A percentile compares a stretch with the other conserved stretches of the same genome.
Conservation (phyloP, 164 flowering plant species). For the Chimonanthus praecox region DNA sequence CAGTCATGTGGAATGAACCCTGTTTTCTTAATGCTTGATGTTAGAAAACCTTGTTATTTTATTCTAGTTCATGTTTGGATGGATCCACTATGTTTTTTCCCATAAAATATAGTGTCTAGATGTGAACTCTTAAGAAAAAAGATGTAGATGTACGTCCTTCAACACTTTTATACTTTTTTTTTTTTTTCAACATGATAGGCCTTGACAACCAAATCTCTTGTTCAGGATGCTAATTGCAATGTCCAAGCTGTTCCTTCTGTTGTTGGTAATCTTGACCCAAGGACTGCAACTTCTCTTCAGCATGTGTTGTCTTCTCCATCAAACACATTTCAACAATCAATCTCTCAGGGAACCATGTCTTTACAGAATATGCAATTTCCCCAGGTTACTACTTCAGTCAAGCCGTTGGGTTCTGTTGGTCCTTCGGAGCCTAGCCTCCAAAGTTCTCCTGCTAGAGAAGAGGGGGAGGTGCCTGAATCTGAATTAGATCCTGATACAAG, state of each 20-base stretch:
- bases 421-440: slow-evolving; percentile 58
- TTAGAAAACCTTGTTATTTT: no score
- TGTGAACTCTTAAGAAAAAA: no score
- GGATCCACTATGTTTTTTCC: no score
- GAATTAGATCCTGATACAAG: slow-evolving; percentile 99
- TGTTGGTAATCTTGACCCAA: slow-evolving; percentile 45
- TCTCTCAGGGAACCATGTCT: slow-evolving; percentile 38
- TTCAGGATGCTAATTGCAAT: slow-evolving; percentile 54
- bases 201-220: slow-evolving; percentile 4
- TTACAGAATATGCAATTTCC: slow-evolving; percentile 41
- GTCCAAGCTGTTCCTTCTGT: slow-evolving; percentile 22
- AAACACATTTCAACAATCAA: slow-evolving; percentile 26
- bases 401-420: slow-evolving; percentile 36
- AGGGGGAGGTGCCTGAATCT: slow-evolving; percentile 97
- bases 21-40: no score
- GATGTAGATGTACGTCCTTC: not conserved
- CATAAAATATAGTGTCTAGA: no score
- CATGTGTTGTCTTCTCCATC: slow-evolving; percentile 39
- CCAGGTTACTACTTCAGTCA: slow-evolving; percentile 36
- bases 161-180: not conserved
- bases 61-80: no score
- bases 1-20: no score
- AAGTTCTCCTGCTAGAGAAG: slow-evolving; percentile 92
- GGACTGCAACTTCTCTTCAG: slow-evolving; percentile 43
- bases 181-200: not conserved